phyloP scores from a whole-genome alignment of 2,329 filamentous ascomycete genomes.

The Penicillium digitatum region DNA sequence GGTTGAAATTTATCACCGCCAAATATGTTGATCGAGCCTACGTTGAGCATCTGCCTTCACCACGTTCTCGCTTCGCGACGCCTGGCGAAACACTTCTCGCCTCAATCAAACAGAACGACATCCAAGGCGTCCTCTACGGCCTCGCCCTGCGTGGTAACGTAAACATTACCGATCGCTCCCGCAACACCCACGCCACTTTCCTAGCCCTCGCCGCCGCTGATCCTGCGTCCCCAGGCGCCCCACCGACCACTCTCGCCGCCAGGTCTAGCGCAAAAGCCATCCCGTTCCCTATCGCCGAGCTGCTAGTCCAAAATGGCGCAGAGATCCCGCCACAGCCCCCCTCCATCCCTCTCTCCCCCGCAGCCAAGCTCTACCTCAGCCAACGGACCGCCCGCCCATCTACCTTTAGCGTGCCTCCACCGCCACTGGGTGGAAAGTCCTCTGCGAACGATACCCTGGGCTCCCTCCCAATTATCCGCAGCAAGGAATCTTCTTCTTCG shows the following conservation, averaged over 20 bases:
- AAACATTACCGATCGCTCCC: conserved; percentile 78
- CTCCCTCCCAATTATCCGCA: conserved; percentile 55
- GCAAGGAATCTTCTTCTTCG: conserved; percentile 26
- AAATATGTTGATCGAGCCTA: conserved; percentile 87
- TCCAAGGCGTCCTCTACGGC: conserved; percentile 88
- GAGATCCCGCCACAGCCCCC: conserved; percentile 73
- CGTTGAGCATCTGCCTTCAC: conserved; percentile 68
- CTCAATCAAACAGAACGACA: conserved; percentile 93
- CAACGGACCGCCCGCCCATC: conserved; percentile 55
- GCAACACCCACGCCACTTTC: conserved; percentile 84
- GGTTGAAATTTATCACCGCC: conserved; percentile 87
- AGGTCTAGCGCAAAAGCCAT: conserved; percentile 43
- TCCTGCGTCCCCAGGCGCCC: conserved; percentile 66
- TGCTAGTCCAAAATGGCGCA: conserved; percentile 89
- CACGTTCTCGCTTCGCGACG: conserved; percentile 69
- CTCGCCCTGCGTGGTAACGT: conserved; percentile 82
- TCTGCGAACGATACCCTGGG: conserved; percentile 53
- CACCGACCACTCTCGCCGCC: conserved; percentile 35
- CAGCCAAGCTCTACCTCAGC: conserved; percentile 79
- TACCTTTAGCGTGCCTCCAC: conserved; percentile 36
- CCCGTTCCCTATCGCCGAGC: conserved; percentile 83
- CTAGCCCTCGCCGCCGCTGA: conserved; percentile 89
- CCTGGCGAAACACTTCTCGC: conserved; percentile 86
- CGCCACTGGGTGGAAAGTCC: conserved; percentile 38
- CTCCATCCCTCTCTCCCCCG: conserved; percentile 75